Percentiles rank a stretch among this genome's conserved stretches.
Conservation (phyloP, 495 filamentous ascomycete species). For the Penicillium paradoxum region DNA sequence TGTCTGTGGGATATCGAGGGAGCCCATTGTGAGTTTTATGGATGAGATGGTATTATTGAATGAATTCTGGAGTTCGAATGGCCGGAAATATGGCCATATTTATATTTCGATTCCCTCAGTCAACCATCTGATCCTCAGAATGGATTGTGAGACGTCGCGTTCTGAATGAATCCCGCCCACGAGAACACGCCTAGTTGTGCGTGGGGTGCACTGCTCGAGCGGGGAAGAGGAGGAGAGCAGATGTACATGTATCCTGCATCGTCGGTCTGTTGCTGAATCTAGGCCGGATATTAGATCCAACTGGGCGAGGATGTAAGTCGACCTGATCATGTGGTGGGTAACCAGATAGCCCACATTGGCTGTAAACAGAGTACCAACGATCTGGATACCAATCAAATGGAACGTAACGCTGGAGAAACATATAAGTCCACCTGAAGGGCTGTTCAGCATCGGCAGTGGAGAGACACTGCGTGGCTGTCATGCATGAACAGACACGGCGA, state of each 20-base stretch:
- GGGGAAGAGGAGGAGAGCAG: neutral
- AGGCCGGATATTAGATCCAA: neutral
- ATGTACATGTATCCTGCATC: too few relatives aligned
- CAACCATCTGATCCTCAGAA: neutral
- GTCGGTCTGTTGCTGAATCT: too few relatives aligned
- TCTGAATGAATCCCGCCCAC: neutral
- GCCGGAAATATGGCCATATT: neutral
- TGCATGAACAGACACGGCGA: constrained; percentile 8
- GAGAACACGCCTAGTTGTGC: neutral
- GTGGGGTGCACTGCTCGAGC: neutral
- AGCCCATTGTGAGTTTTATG: constrained; percentile 16
- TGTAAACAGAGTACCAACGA: neutral
- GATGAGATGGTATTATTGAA: neutral
- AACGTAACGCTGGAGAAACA: constrained; percentile 8
- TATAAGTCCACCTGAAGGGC: neutral
- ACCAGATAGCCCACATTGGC: neutral
- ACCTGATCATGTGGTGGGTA: neutral
- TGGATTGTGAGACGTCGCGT: neutral
- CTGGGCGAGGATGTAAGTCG: neutral
- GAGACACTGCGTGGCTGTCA: neutral
- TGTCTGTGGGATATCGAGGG: constrained; percentile 30
- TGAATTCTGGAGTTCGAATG: too few relatives aligned
- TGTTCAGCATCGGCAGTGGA: neutral
- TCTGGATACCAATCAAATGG: neutral
- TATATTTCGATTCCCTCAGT: neutral